Conservation (phyloP, 371 early-diverging fungal species). For the Syncephalastrum contaminatum region DNA sequence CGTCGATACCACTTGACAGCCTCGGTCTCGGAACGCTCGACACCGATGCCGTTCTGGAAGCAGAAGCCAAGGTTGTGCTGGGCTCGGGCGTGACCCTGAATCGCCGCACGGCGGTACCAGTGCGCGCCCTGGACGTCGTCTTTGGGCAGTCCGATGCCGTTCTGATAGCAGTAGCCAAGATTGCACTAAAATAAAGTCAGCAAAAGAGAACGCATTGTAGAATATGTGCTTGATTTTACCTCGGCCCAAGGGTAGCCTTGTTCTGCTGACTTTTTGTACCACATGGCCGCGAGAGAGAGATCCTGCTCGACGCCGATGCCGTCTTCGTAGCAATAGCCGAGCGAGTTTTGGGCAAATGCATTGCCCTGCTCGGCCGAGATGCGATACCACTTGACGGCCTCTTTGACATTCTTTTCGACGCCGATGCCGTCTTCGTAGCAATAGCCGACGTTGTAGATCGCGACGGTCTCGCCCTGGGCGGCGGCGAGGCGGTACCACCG, state of each 20-base stretch:
- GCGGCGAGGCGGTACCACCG: slow-evolving; percentile 72
- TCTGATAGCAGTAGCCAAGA: slow-evolving; percentile 81
- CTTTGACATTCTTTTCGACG: slow-evolving; percentile 57
- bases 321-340: slow-evolving; percentile 80
- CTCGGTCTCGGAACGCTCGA: slow-evolving; percentile 55
- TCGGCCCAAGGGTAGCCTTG: slow-evolving; percentile 56
- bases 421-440: slow-evolving; percentile 86
- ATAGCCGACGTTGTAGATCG: slow-evolving; percentile 82
- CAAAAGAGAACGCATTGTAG: too few species aligned
- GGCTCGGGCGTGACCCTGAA: slow-evolving; percentile 55
- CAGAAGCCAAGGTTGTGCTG: slow-evolving; percentile 88
- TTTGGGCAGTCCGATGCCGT: slow-evolving; percentile 75
- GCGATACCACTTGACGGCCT: slow-evolving; percentile 77
- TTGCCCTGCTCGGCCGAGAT: slow-evolving; percentile 75
- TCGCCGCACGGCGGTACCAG: slow-evolving; percentile 49
- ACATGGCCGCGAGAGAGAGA: slow-evolving; percentile 40
- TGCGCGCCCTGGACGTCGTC: slow-evolving; percentile 65
- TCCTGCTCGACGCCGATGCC: slow-evolving; percentile 69
- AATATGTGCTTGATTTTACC: too few species aligned
- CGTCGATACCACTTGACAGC: slow-evolving; percentile 74
- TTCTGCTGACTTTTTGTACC: slow-evolving; percentile 76
- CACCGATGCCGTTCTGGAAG: slow-evolving; percentile 82
- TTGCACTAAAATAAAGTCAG: slow-evolving; percentile 46
- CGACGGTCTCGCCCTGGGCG: slow-evolving; percentile 63
- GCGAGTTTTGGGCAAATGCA: slow-evolving; percentile 78